A percentile compares a stretch with the other conserved stretches of the same genome.
phyloP scores from a whole-genome alignment of 352 stramenopile species.

The Globisporangium spinosum region DNA sequence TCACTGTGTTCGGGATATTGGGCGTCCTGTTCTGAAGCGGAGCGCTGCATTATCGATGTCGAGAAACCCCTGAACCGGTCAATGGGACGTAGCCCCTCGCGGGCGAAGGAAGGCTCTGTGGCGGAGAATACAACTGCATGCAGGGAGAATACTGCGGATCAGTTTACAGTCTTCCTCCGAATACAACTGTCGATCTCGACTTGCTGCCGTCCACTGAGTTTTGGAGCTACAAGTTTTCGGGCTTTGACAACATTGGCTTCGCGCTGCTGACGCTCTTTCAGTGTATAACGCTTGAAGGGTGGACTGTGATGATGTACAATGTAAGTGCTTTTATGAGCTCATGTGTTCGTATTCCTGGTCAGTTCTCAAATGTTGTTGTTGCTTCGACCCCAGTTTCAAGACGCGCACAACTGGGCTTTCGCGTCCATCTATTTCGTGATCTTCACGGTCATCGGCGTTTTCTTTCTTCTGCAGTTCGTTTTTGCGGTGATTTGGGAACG shows the following conservation, averaged over 20 bases:
- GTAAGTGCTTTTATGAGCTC: conserved; percentile 34
- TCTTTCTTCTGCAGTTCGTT: conserved; percentile 82
- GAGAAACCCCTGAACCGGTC: conserved; percentile 44
- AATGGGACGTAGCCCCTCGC: conserved; percentile 35
- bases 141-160: conserved; percentile 37
- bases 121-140: conserved; percentile 33
- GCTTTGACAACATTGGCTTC: conserved; percentile 81
- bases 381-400: conserved; percentile 24
- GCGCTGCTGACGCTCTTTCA: conserved; percentile 87
- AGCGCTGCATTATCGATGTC: conserved; percentile 42
- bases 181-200: conserved; percentile 28
- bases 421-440: conserved; percentile 69
- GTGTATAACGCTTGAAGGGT: conserved; percentile 87
- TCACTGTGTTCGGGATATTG: conserved; percentile 72
- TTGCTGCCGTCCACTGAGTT: conserved; percentile 37
- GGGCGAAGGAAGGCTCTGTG: conserved; percentile 26
- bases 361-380: background rate
- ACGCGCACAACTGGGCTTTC: conserved; percentile 35
- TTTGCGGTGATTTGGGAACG: conserved; percentile 77
- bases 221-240: conserved; percentile 73
- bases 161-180: conserved; percentile 29
- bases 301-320: conserved; percentile 82
- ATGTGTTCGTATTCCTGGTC: background rate
- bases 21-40: conserved; percentile 62
- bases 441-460: conserved; percentile 75